A percentile compares a stretch with the other conserved stretches of the same genome.
phyloP scores from a whole-genome alignment of 805 yeast genomes.

The Candida sonorensis region DNA sequence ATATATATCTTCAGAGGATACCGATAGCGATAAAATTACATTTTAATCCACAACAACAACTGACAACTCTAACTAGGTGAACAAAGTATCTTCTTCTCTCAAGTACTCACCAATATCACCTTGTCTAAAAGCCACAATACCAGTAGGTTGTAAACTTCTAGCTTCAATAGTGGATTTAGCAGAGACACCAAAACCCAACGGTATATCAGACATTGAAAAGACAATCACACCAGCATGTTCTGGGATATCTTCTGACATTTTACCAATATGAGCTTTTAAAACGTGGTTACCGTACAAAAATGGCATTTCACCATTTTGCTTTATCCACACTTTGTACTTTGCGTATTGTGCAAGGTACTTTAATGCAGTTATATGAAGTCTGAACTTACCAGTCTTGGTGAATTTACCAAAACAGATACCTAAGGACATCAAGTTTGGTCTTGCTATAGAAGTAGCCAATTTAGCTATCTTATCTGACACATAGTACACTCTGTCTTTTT shows the following conservation, averaged over 20 bases:
- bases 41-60: no score
- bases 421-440: slow-evolving; percentile 84
- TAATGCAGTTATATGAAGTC: slow-evolving; percentile 89
- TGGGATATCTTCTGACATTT: slow-evolving; percentile 95
- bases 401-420: slow-evolving; percentile 95
- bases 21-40: no score
- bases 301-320: slow-evolving; percentile 98
- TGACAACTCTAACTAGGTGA: no score
- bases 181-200: slow-evolving; percentile 92
- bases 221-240: slow-evolving; percentile 96
- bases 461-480: slow-evolving; percentile 77
- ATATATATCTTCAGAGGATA: no score
- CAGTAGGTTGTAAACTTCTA: slow-evolving; percentile 85
- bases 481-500: slow-evolving; percentile 94
- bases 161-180: slow-evolving; percentile 89
- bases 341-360: slow-evolving; percentile 81
- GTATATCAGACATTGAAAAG: slow-evolving; percentile 85
- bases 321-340: slow-evolving; percentile 92
- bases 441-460: slow-evolving; percentile 83
- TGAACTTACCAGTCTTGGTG: slow-evolving; percentile 95
- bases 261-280: slow-evolving; percentile 92
- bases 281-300: slow-evolving; percentile 94
- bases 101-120: slow-evolving; percentile 96
- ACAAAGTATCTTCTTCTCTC: slow-evolving; percentile 95
- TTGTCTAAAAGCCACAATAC: slow-evolving; percentile 92